These are phyloP conservation scores for Pleoardoris graminearum DNA, from an alignment of 2,329 filamentous ascomycete genomes.

Conservation along the genomic window DNA sequence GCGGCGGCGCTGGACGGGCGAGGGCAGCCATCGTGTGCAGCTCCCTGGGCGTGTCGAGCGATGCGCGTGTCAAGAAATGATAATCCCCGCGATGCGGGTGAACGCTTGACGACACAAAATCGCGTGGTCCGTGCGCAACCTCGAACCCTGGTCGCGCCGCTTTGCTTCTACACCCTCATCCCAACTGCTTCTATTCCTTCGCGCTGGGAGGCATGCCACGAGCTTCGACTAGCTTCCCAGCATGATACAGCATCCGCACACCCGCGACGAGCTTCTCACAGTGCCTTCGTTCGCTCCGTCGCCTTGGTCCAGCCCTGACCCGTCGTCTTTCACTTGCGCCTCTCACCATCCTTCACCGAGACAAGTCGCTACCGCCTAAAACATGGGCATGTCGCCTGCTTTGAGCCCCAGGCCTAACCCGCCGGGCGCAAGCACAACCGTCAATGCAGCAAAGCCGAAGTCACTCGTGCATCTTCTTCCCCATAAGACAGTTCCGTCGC, in stretches of 20 bases:
- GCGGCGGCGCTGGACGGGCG: slow-evolving; percentile 11
- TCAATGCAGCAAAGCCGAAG: slow-evolving; percentile 32
- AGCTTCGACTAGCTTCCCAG: not conserved
- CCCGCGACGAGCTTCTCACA: not conserved
- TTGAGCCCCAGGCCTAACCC: slow-evolving; percentile 35
- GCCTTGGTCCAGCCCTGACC: not conserved
- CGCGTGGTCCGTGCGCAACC: slow-evolving; percentile 1
- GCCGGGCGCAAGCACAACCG: slow-evolving; percentile 18
- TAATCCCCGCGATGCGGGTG: too few relatives aligned
- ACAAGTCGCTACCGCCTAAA: not conserved
- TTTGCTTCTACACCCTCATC: not conserved
- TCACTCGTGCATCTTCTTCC: slow-evolving; percentile 38
- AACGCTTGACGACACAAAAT: too few relatives aligned
- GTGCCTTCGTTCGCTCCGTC: not conserved
- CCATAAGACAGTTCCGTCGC: slow-evolving; percentile 21
- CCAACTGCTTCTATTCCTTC: not conserved
- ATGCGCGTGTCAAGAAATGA: not conserved
- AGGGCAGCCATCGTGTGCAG: slow-evolving; percentile 29
- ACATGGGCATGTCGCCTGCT: slow-evolving; percentile 32
- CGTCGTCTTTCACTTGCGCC: not conserved
- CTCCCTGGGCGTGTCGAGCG: not conserved
- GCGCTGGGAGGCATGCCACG: not conserved
- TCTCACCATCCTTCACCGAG: not conserved
- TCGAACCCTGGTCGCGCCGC: not conserved
- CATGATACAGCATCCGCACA: not conserved